These are phyloP conservation scores for Boehmeria nivea DNA, from an alignment of 306 rosid genomes.

Conservation along the genomic window DNA sequence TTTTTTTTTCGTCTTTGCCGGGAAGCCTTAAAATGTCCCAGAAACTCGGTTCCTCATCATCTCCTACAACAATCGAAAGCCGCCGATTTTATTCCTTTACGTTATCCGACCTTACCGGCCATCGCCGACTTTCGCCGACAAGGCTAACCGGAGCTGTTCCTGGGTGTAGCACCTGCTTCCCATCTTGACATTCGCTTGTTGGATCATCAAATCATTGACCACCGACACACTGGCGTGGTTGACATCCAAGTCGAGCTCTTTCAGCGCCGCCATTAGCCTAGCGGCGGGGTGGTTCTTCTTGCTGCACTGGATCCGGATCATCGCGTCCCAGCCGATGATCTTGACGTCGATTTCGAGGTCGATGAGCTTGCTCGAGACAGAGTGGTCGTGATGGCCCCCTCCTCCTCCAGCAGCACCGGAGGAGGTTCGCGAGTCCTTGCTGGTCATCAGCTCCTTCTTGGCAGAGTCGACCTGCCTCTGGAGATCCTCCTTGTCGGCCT, in stretches of 20 bases:
- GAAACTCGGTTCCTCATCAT: constrained; percentile 13
- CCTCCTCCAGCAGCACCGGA: constrained; percentile 28
- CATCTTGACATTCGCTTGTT: constrained; percentile 92
- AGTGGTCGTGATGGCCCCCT: constrained; percentile 19
- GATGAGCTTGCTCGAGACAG: constrained; percentile 18
- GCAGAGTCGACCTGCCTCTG: constrained; percentile 54
- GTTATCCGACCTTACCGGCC: no score
- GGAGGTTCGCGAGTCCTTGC: constrained; percentile 26
- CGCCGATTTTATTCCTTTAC: no score
- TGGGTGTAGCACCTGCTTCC: constrained; percentile 75
- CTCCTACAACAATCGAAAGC: no score
- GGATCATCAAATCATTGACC: constrained; percentile 89
- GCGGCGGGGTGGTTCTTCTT: constrained; percentile 94
- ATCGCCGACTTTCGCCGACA: constrained; percentile 42
- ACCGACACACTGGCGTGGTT: constrained; percentile 88
- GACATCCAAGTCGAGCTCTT: constrained; percentile 87
- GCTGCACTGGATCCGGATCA: constrained; percentile 78
- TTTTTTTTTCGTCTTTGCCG: constrained; percentile 7
- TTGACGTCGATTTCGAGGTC: constrained; percentile 83
- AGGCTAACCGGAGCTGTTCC: constrained; percentile 73
- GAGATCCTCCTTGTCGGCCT: constrained; percentile 57
- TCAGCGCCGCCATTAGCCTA: constrained; percentile 73
- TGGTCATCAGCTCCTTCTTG: constrained; percentile 36
- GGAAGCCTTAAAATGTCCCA: constrained; percentile 63
- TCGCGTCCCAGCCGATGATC: constrained; percentile 91